Conservation (phyloP, 192 early-diverging fungal genomes). For the Coemansia sp. region DNA sequence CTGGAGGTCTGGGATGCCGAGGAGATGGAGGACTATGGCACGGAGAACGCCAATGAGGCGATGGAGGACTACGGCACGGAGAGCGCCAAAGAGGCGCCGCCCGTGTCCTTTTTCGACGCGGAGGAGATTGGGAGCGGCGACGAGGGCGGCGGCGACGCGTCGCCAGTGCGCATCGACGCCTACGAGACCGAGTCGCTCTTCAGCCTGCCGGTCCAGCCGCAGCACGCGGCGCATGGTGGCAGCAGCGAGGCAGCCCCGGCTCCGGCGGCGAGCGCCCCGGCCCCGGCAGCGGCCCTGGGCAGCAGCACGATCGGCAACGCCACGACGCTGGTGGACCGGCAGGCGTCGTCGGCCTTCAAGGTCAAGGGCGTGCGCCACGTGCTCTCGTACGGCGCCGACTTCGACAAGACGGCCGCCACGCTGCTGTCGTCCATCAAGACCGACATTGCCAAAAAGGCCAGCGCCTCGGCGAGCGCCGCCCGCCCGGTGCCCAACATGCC, state of each 20-base stretch:
- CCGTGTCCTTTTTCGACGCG: not conserved
- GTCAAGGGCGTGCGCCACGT: conserved; percentile 49
- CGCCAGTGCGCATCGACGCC: conserved; percentile 25
- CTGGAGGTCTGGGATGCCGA: conserved; percentile 24
- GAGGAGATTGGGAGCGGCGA: conserved; percentile 9
- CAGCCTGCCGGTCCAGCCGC: not conserved
- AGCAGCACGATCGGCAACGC: not conserved
- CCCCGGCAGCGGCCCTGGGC: too few species aligned
- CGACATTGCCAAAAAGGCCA: conserved; percentile 33
- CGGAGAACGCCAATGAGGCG: not conserved
- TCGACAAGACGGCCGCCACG: conserved; percentile 46
- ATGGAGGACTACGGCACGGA: not conserved
- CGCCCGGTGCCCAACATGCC: conserved; percentile 9
- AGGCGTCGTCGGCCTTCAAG: conserved; percentile 27
- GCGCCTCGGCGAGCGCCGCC: conserved; percentile 2
- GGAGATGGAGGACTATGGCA: conserved; percentile 7
- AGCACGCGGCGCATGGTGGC: not conserved
- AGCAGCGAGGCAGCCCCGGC: not conserved
- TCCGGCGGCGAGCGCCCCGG: too few species aligned
- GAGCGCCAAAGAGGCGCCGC: not conserved
- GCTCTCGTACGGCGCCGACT: conserved; percentile 36
- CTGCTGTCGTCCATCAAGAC: conserved; percentile 48
- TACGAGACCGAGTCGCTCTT: conserved; percentile 31
- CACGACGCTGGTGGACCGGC: not conserved
- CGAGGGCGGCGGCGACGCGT: not conserved